Base-by-base conservation (phyloP, 139 green algal species). In the Cymbomonas tetramitiformis region DNA sequence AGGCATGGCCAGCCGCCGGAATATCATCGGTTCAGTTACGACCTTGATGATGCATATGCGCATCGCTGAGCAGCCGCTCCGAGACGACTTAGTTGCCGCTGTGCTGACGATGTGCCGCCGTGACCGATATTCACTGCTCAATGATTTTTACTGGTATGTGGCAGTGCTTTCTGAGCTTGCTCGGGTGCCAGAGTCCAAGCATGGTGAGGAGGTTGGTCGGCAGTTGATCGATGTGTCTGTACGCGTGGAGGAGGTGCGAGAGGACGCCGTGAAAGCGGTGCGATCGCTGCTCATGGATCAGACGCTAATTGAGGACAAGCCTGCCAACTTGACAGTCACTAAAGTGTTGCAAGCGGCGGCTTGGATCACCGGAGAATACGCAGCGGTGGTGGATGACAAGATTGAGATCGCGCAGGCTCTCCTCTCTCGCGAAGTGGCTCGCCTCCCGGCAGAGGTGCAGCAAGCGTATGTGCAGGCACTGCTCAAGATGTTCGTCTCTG, bases 351-450 rank as follows among this genome's bases (percentile, higher is more conserved):
- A 32, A 31, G 46, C 61, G 2, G 46, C 68, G 6, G 70, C 70
- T 19, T 78, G 69, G 61, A 31, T 75, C 29, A 36, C 57, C 18
- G 70, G 70, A 3, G 70, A 78, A 52, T 75, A 68, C 39, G 61
- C 61, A 19, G 24, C 33, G 5, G 38, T 33, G 18, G 40, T 61
- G 25, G 21, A 23, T 8, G 52, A 60, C 52, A 38, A 60, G 38
- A 38, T 19, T 8, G 52, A 48, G 30, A 8, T 60, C 25, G 10
- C 38, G 8, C 8, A 48, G 8, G 52, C 52, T 2, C 26, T 60
- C 38, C 21, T 24, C 4, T 4, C 34, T 10, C 52, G 25, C 8
- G 5, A 28, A 12, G 52, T 60, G 18, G 38, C 29, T 4, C 28
- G 49, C 5, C 36, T 60, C 18, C 52, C 52, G 2, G 52, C 31